Base-by-base conservation (phyloP, 2,329 filamentous ascomycete species). In the Microdochium paspali region DNA sequence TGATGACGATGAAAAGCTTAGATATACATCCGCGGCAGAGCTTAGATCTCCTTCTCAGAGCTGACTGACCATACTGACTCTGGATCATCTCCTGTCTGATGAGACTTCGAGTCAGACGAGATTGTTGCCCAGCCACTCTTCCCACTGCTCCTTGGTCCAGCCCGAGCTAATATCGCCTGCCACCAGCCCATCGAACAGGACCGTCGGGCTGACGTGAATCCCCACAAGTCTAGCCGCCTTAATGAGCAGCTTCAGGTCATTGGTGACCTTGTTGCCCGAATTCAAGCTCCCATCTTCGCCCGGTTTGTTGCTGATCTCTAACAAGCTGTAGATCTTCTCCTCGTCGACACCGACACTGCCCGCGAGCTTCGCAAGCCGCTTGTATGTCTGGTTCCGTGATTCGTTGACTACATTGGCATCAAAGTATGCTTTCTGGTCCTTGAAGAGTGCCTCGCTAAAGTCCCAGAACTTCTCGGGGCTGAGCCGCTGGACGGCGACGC, bases 181-280 rank as follows among this genome's bases (percentile, higher is more conserved):
- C 45, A 94, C 83, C 23, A 94, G 79, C 0, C 90, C 90, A 66
- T 97, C 82, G 64, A 94, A 90, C 45, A 95, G 74, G 20, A 91
- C 89, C 0, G 90, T 96, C 2, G 91, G 91, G 39, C 88, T 91
- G 35, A 96, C 88, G 70, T 97, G 91, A 40, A 95, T 80, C 12
- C 90, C 86, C 9, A 87, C 77, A 55, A 93, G 67, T 40, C 91
- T 73, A 58, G 87, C 78, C 64, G 84, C 84, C 76, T 90, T 94
- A 51, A 91, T 80, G 58, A 91, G 70, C 44, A 87, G 66, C 73
- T 95, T 96, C 47, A 96, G 66, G 64, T 95, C 89, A 61, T 85
- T 77, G 23, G 90, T 96, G 46, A 94, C 84, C 48, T 72, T 71
- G 63, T 97, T 96, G 0, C 91, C 90, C 9, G 61, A 64, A 62